Conservation (phyloP, 2,329 filamentous ascomycete genomes). For the Aspergillus hiratsukae region DNA sequence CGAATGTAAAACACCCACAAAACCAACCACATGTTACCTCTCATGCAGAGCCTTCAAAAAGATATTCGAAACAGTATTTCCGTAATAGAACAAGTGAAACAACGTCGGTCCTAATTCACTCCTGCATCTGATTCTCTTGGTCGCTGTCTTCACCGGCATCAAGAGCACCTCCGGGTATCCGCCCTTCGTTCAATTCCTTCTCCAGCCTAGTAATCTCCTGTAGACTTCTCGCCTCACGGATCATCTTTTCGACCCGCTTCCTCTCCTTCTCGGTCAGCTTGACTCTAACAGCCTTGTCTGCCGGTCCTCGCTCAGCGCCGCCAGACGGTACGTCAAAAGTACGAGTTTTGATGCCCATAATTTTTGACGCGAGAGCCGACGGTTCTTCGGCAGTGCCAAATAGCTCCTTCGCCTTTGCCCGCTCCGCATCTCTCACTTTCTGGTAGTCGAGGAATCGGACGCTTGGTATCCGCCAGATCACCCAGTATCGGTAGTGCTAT, state of each 20-base stretch:
- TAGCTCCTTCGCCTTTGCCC: constrained; percentile 68
- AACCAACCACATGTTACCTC: not conserved
- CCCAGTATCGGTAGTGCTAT: constrained; percentile 87
- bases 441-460: constrained; percentile 89
- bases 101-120: constrained; percentile 19
- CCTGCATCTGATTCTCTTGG: constrained; percentile 34
- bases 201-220: constrained; percentile 87
- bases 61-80: no score
- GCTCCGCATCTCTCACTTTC: constrained; percentile 85
- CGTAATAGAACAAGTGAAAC: not conserved
- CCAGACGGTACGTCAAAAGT: constrained; percentile 56
- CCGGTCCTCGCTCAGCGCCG: constrained; percentile 35
- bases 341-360: constrained; percentile 78
- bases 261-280: constrained; percentile 86
- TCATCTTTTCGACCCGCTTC: constrained; percentile 77
- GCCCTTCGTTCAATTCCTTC: constrained; percentile 85
- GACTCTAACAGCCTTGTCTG: constrained; percentile 66
- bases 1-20: not conserved
- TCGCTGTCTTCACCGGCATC: constrained; percentile 31
- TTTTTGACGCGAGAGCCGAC: constrained; percentile 74
- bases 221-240: constrained; percentile 81
- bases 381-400: constrained; percentile 77
- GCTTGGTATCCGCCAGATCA: constrained; percentile 78
- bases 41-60: not conserved
- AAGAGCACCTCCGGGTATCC: constrained; percentile 64